Evolutionary conservation across 148 eudicot genomes (phyloP).

Genomic region (Pouteria glomerata): DNA sequence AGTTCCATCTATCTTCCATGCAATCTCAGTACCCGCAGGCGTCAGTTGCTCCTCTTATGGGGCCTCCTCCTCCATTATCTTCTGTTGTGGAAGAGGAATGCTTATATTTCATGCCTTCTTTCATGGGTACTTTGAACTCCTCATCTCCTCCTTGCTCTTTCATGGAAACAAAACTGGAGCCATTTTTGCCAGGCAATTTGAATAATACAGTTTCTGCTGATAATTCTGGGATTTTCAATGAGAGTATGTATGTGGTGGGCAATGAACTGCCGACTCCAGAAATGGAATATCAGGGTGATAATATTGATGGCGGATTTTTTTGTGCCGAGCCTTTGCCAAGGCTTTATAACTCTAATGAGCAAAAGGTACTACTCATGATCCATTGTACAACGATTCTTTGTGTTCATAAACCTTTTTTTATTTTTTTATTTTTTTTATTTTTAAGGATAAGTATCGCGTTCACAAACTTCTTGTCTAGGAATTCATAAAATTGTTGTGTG

Average conservation of each 20-base stretch:
- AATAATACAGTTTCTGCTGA: conserved; percentile 36
- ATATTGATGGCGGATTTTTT: conserved; percentile 35
- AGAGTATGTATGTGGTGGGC: conserved; percentile 25
- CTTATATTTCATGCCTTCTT: conserved; percentile 46
- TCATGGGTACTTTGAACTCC: conserved; percentile 36
- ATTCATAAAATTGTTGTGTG: too few relatives aligned
- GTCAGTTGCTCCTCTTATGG: conserved; percentile 36
- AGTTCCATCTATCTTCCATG: conserved; percentile 28
- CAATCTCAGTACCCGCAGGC: conserved; percentile 28
- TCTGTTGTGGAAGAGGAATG: conserved; percentile 56
- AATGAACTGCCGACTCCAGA: conserved; percentile 48
- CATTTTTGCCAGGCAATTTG: too few relatives aligned
- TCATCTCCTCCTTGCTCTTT: conserved; percentile 31
- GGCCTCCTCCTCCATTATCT: conserved; percentile 32
- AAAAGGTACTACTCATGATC: conserved; percentile 26
- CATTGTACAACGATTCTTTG: too few relatives aligned
- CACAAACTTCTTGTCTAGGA: too few relatives aligned
- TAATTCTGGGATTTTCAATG: conserved; percentile 35
- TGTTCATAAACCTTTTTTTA: too few relatives aligned
- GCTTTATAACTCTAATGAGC: conserved; percentile 15
- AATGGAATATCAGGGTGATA: conserved; percentile 63
- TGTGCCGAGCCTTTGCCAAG: conserved; percentile 17
- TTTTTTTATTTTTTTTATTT: too few relatives aligned
- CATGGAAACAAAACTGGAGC: conserved; percentile 28
- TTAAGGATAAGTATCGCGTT: too few relatives aligned